Conservation (phyloP, 1,284 basidiomycete genomes). For the Pseudozyma tsukubaensis region DNA sequence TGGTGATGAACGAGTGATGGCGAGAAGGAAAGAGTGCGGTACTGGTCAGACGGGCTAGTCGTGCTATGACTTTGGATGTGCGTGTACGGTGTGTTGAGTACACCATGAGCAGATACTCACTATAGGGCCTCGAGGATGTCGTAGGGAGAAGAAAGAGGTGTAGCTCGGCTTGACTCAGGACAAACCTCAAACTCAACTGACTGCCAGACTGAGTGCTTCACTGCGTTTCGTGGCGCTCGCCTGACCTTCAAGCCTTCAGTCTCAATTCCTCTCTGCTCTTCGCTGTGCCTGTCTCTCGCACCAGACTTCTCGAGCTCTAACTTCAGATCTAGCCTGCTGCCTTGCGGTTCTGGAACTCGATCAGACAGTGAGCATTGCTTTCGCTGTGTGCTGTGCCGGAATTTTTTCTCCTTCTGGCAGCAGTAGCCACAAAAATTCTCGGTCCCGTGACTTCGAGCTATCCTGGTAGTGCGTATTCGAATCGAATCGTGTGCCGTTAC, state of each 20-base stretch:
- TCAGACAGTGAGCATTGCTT: too few relatives aligned
- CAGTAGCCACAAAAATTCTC: neutral
- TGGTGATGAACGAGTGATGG: slow-evolving; percentile 24
- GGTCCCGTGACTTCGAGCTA: slow-evolving; percentile 13
- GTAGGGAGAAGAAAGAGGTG: slow-evolving; percentile 32
- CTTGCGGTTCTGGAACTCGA: too few relatives aligned
- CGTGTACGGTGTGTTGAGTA: neutral
- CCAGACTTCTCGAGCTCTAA: too few relatives aligned
- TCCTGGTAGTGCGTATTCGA: neutral
- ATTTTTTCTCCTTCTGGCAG: neutral
- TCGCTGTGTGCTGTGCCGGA: too few relatives aligned
- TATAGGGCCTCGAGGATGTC: slow-evolving; percentile 48
- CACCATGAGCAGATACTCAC: slow-evolving; percentile 21
- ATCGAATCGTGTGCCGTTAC: neutral
- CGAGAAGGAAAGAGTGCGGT: slow-evolving; percentile 6
- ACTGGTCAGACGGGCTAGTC: slow-evolving; percentile 17
- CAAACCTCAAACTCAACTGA: slow-evolving; percentile 15
- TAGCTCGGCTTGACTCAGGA: slow-evolving; percentile 5
- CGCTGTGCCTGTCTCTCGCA: neutral
- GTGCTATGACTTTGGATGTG: neutral
- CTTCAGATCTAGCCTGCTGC: too few relatives aligned
- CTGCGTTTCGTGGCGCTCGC: slow-evolving; percentile 5
- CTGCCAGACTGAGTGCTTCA: slow-evolving; percentile 1
- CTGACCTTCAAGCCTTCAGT: neutral
- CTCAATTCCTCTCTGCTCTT: neutral